Conservation (phyloP, 345 rosid species). For the Melastoma malabathricum region DNA sequence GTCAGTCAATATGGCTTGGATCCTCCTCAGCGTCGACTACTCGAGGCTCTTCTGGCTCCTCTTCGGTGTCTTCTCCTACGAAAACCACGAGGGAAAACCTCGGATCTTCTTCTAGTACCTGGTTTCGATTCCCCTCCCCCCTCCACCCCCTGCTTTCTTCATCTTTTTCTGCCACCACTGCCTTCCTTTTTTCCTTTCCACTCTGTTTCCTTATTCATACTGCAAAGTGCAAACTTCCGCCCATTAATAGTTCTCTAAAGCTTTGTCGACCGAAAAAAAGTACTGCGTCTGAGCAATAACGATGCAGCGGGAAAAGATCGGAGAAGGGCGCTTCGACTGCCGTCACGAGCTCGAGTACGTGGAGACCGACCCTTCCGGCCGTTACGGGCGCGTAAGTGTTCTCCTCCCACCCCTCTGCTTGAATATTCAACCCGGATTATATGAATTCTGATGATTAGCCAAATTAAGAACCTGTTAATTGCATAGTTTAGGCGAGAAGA, state of each 20-base stretch:
- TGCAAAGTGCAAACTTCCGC: background rate
- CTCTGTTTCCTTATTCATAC: too few species aligned
- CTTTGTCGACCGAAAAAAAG: too few species aligned
- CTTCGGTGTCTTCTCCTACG: constrained; percentile 67
- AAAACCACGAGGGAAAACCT: constrained; percentile 84
- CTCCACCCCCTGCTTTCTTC: background rate
- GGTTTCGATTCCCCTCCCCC: constrained; percentile 1
- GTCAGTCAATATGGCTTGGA: constrained; percentile 45
- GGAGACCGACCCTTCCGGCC: constrained; percentile 81
- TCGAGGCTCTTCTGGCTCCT: constrained; percentile 66
- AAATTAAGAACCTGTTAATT: too few species aligned
- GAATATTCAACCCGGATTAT: too few species aligned
- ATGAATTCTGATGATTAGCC: too few species aligned
- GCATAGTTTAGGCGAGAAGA: too few species aligned
- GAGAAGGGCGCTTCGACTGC: constrained; percentile 19
- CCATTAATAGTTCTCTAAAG: background rate
- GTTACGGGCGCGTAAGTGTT: constrained; percentile 78
- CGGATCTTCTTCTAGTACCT: constrained; percentile 54
- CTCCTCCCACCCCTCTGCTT: background rate
- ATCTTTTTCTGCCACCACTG: background rate
- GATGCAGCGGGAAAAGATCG: constrained; percentile 31
- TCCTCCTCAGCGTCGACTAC: constrained; percentile 63
- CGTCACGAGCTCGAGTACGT: constrained; percentile 27
- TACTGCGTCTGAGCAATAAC: background rate
- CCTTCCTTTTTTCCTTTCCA: background rate